Conservation (phyloP, 768 basidiomycete genomes). For the Mycena galopus region DNA sequence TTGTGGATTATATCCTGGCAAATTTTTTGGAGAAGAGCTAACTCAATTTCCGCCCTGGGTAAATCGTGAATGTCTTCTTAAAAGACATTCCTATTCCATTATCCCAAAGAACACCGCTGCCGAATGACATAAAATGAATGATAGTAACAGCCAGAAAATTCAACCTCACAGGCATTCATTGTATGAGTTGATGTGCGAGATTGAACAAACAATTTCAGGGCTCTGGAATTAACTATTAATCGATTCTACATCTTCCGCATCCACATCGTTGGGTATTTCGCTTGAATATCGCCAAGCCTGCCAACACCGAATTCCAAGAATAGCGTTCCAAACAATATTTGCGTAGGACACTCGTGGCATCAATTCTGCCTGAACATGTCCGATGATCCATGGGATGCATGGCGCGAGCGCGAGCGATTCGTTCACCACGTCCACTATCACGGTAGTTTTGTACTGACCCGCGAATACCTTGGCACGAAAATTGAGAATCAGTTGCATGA, state of each 20-base stretch:
- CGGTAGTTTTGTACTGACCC: constrained; percentile 1
- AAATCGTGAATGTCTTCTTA: no score
- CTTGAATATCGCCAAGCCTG: constrained; percentile 23
- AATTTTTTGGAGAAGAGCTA: no score
- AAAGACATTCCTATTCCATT: no score
- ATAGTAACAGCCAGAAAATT: no score
- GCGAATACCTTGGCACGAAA: constrained; percentile 7
- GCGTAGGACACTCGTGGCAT: neutral
- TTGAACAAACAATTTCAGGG: no score
- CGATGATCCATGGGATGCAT: neutral
- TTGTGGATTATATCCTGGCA: no score
- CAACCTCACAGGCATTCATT: no score
- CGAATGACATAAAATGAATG: no score
- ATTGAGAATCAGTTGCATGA: constrained; percentile 15
- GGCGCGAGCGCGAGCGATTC: neutral
- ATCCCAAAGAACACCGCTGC: no score
- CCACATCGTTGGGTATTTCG: neutral
- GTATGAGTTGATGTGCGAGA: no score
- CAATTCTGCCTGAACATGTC: constrained; percentile 1
- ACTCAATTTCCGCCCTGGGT: no score
- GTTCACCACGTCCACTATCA: neutral
- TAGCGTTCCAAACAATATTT: neutral
- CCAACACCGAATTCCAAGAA: neutral
- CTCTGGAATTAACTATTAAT: no score
- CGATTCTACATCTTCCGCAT: neutral